phyloP scores from a whole-genome alignment of 805 yeast genomes.

The Yamadazyma insecticola region DNA sequence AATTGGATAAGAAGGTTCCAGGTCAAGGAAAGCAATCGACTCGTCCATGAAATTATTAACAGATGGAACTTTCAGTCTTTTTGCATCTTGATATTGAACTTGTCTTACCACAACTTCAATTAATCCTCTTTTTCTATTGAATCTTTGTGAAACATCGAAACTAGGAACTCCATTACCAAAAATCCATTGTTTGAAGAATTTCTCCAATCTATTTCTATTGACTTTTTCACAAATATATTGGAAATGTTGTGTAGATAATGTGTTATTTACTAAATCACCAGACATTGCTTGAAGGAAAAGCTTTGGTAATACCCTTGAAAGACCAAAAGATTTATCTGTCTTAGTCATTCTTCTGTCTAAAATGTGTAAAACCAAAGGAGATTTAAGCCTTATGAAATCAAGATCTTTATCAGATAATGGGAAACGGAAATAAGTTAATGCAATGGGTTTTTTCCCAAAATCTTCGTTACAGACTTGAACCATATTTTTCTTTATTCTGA shows the following conservation, averaged over 20 bases:
- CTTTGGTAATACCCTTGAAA: slow-evolving; percentile 87
- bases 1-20: slow-evolving; percentile 33
- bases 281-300: slow-evolving; percentile 92
- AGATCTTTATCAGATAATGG: slow-evolving; percentile 64
- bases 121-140: slow-evolving; percentile 89
- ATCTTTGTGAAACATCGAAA: slow-evolving; percentile 83
- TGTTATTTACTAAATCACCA: slow-evolving; percentile 78
- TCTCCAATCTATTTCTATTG: slow-evolving; percentile 75
- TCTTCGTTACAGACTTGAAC: slow-evolving; percentile 71
- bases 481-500: slow-evolving; percentile 57
- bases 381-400: slow-evolving; percentile 67
- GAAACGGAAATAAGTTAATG: slow-evolving; percentile 57
- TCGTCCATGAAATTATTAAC: slow-evolving; percentile 42
- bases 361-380: slow-evolving; percentile 81
- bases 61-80: slow-evolving; percentile 27
- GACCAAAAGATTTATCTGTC: slow-evolving; percentile 90
- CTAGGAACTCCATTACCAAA: slow-evolving; percentile 84
- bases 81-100: slow-evolving; percentile 65
- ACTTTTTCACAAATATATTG: slow-evolving; percentile 94
- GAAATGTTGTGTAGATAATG: slow-evolving; percentile 77
- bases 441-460: slow-evolving; percentile 77
- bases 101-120: slow-evolving; percentile 94
- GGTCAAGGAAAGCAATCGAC: slow-evolving; percentile 39
- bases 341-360: slow-evolving; percentile 92
- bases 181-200: slow-evolving; percentile 92